Evolutionary conservation across 2,329 filamentous ascomycete genomes (phyloP).

Genomic region (Phaeosphaeria sp.): DNA sequence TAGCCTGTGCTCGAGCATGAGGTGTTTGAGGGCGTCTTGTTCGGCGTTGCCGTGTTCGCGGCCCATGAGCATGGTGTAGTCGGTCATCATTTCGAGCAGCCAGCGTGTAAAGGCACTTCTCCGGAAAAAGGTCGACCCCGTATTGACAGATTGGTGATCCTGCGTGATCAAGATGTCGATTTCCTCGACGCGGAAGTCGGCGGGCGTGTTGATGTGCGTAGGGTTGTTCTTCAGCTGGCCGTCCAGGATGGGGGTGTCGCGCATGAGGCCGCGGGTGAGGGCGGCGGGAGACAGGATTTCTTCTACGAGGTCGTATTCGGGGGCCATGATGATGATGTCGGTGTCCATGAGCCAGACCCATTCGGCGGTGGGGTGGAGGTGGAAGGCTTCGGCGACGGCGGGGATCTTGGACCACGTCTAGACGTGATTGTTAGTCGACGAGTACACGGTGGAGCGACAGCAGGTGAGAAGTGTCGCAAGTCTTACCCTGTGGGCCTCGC

Average conservation of each 20-base stretch:
- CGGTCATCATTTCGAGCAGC: conserved; percentile 50
- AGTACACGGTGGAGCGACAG: background rate
- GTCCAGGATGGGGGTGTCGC: conserved; percentile 34
- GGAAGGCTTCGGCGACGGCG: conserved; percentile 49
- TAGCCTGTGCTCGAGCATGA: conserved; percentile 44
- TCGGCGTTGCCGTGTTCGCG: conserved; percentile 42
- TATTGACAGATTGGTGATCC: conserved; percentile 51
- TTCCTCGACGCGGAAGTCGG: conserved; percentile 37
- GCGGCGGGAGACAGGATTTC: conserved; percentile 44
- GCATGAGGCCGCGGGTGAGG: conserved; percentile 35
- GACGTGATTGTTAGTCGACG: too few relatives aligned
- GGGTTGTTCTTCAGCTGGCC: conserved; percentile 35
- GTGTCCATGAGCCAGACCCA: conserved; percentile 53
- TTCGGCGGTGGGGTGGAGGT: conserved; percentile 45
- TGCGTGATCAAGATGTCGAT: conserved; percentile 50
- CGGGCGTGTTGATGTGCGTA: conserved; percentile 34
- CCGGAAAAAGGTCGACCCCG: conserved; percentile 49
- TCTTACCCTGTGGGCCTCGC: conserved; percentile 43
- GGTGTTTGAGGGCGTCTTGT: conserved; percentile 46
- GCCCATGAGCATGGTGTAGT: conserved; percentile 45
- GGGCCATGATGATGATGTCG: conserved; percentile 51
- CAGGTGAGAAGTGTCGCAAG: background rate
- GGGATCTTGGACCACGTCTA: conserved; percentile 52
- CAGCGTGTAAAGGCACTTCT: conserved; percentile 45
- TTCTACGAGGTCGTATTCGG: conserved; percentile 38